These are phyloP conservation scores for Cyanophora paradoxa DNA, from an alignment of 78 protist genomes.

Conservation along the genomic window DNA sequence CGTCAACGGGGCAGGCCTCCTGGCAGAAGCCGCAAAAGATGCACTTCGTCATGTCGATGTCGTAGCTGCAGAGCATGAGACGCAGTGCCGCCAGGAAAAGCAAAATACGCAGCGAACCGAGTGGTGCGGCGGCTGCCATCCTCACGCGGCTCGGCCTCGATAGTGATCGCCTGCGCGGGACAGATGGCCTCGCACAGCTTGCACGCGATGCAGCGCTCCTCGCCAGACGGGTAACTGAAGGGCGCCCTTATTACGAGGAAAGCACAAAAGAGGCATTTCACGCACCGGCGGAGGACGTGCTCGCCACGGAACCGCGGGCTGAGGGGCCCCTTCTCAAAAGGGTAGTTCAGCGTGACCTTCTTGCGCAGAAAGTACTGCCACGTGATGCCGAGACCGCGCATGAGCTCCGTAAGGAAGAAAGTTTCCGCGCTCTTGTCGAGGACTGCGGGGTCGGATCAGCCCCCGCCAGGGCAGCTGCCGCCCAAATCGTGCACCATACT, in stretches of 20 bases:
- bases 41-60: slow-evolving; percentile 90
- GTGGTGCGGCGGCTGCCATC: slow-evolving; percentile 87
- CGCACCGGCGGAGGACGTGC: slow-evolving; percentile 84
- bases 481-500: no score
- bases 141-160: slow-evolving; percentile 81
- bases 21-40: slow-evolving; percentile 83
- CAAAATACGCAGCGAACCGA: no score
- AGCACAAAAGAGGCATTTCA: slow-evolving; percentile 54
- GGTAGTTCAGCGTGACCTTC: slow-evolving; percentile 73
- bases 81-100: no score
- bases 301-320: slow-evolving; percentile 85
- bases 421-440: slow-evolving; percentile 7
- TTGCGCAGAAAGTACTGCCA: slow-evolving; percentile 47
- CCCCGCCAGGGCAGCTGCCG: no score
- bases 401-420: slow-evolving; percentile 30
- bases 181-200: slow-evolving; percentile 87
- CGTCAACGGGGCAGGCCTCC: slow-evolving; percentile 90
- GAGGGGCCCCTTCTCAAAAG: slow-evolving; percentile 83
- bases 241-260: background rate
- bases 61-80: slow-evolving; percentile 36
- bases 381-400: slow-evolving; percentile 55
- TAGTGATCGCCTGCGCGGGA: slow-evolving; percentile 91
- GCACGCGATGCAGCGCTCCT: slow-evolving; percentile 84
- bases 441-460: no score
- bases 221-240: slow-evolving; percentile 26